A percentile compares a stretch with the other conserved stretches of the same genome.
Conservation (phyloP, 116 monocot genomes). For the Papilionanthe hybrid region DNA sequence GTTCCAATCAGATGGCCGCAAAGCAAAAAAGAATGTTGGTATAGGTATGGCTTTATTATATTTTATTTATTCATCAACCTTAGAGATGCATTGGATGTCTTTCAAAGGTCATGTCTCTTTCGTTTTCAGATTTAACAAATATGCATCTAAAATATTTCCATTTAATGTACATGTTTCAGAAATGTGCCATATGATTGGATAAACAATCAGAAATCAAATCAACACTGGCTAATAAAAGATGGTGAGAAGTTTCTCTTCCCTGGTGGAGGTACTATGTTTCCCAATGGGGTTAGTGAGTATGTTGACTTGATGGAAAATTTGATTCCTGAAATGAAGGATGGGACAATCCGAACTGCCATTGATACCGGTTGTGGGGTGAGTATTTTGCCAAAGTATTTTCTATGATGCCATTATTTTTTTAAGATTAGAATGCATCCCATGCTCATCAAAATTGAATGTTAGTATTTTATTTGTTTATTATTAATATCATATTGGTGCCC, state of each 20-base stretch:
- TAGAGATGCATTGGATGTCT: neutral
- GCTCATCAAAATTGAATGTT: neutral
- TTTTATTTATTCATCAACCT: neutral
- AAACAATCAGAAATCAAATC: constrained; percentile 90
- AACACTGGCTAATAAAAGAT: constrained; percentile 89
- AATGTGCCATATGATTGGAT: constrained; percentile 99
- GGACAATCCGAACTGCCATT: constrained; percentile 83
- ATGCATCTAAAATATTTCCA: neutral
- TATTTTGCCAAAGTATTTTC: constrained; percentile 6
- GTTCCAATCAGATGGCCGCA: constrained; percentile 88
- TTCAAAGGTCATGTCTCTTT: neutral
- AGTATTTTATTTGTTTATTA: neutral
- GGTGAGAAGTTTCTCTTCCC: constrained; percentile 92
- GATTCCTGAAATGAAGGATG: constrained; percentile 96
- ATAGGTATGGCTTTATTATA: constrained; percentile 41
- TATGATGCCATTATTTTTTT: neutral
- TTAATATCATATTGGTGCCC: neutral
- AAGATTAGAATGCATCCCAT: neutral
- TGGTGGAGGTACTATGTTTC: constrained; percentile 98
- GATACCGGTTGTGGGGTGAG: constrained; percentile 95
- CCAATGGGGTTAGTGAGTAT: constrained; percentile 86
- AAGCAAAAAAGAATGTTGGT: constrained; percentile 90
- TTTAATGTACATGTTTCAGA: constrained; percentile 28
- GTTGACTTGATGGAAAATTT: constrained; percentile 79
- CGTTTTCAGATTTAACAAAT: neutral